Conservation (phyloP, 306 rosid species). For the Casuarina glauca region DNA sequence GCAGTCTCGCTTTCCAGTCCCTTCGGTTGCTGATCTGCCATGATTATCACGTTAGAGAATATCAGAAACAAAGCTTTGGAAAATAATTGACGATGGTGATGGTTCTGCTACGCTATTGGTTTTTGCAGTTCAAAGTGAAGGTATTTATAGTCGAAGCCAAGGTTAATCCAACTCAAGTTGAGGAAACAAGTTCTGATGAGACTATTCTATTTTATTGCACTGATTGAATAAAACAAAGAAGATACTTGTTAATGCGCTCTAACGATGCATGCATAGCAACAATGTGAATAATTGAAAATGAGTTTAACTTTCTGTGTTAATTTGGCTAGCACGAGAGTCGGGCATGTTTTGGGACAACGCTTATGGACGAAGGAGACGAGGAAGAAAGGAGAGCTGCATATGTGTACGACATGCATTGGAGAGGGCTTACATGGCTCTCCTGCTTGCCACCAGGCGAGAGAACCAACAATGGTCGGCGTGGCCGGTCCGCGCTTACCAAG, state of each 20-base stretch:
- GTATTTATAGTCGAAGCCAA: slow-evolving; percentile 18
- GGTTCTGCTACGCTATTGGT: not conserved
- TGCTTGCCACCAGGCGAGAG: slow-evolving; percentile 9
- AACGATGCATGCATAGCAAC: not conserved
- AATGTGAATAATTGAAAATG: not conserved
- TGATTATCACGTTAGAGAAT: slow-evolving; percentile 10
- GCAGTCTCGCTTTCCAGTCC: slow-evolving; percentile 16
- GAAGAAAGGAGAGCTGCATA: not conserved
- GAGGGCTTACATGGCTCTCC: not conserved
- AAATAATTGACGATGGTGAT: not conserved
- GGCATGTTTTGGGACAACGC: too few relatives aligned
- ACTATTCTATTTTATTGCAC: not conserved
- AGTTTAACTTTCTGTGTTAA: not conserved
- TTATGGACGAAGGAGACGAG: not conserved
- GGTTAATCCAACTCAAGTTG: not conserved
- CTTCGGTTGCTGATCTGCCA: slow-evolving; percentile 34
- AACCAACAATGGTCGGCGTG: slow-evolving; percentile 26
- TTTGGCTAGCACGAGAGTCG: not conserved
- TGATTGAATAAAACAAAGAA: not conserved
- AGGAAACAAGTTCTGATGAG: not conserved
- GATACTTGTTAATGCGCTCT: not conserved
- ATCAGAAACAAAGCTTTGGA: slow-evolving; percentile 8
- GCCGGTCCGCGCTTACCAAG: slow-evolving; percentile 24
- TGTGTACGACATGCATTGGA: not conserved
- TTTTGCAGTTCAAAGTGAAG: not conserved